A percentile compares a stretch with the other conserved stretches of the same genome.
phyloP scores from a whole-genome alignment of 1,284 basidiomycete species.

The Blastosporella zonata region DNA sequence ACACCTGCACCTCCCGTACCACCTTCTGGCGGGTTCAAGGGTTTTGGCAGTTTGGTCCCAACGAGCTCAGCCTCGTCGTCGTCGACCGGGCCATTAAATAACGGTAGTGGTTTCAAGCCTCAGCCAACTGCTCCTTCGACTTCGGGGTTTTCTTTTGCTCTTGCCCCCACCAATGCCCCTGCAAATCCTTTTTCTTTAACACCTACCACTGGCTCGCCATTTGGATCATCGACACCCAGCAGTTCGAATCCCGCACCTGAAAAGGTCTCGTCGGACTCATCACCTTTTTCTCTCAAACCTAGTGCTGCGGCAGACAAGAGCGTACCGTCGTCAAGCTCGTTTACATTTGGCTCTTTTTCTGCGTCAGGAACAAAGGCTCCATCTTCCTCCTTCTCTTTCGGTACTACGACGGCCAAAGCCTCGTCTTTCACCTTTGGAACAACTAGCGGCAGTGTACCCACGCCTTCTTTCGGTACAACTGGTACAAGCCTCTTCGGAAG shows the following conservation, averaged over 20 bases:
- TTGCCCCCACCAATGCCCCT: slow-evolving; percentile 8
- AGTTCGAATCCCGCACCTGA: neutral
- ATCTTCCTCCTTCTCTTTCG: slow-evolving; percentile 6
- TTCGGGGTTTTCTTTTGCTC: slow-evolving; percentile 24
- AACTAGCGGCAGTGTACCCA: neutral
- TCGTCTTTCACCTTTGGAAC: slow-evolving; percentile 7
- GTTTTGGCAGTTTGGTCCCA: slow-evolving; percentile 30
- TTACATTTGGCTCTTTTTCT: slow-evolving; percentile 2
- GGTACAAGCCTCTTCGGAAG: slow-evolving; percentile 7
- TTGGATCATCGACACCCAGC: slow-evolving; percentile 1
- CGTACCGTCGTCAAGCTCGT: slow-evolving; percentile 1
- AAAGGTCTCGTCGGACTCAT: slow-evolving; percentile 1
- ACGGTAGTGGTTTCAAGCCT: slow-evolving; percentile 22
- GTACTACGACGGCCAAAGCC: neutral
- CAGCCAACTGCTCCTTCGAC: slow-evolving; percentile 16
- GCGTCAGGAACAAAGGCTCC: neutral
- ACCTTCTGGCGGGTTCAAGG: slow-evolving; percentile 8
- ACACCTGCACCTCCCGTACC: slow-evolving; percentile 44
- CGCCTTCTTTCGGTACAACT: neutral
- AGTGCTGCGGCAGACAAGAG: neutral
- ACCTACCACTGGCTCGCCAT: slow-evolving; percentile 1
- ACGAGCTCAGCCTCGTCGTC: slow-evolving; percentile 14
- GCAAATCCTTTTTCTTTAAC: slow-evolving; percentile 2
- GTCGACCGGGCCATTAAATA: slow-evolving; percentile 6
- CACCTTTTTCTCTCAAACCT: slow-evolving; percentile 8